Evolutionary conservation across 495 filamentous ascomycete species (phyloP), one percentile per base, ranked within the genome.

Genomic region (Neurospora sp.): DNA sequence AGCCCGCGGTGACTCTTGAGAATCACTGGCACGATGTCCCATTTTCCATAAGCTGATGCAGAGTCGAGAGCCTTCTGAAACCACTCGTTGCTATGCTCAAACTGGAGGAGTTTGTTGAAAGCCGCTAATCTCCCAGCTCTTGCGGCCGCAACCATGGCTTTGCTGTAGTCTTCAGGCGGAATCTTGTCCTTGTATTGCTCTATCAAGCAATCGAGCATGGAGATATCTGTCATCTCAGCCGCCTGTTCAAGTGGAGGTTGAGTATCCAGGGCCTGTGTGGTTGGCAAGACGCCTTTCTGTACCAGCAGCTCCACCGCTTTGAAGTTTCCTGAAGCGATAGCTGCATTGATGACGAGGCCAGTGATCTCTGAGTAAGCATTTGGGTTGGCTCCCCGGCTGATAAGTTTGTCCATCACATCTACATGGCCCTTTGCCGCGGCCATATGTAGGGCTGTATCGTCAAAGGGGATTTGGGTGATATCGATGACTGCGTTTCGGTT

Each of bases 371-470:
- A 66, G 39, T 73, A 74, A 3, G 81, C 81, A 62, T 83, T 79
- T 38, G 79, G 70, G 59, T 82, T 72, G 1, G 81, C 81, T 40
- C 76, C 77, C 54, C 77, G 73, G 16, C 75, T 70, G 3, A 82
- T 70, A 1, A 83, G 71, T 73, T 79, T 80, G 46, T 78, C 76
- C 79, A 82, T 81, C 6, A 81, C 81, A 69, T 78, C 75, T 12
- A 78, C 71, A n/a, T 78, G 77, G 23, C 81, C 81, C 1, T 74
- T 75, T 10, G 71, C 74, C n/a, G 81, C 78, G 66, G 82, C 82
- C 80, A 83, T 82, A 39, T 79, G 77, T 40, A 83, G 71, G 12
- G 82, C 78, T 20, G 81, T 83, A 41, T 76, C 72, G 14, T 78
- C 75, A 9, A 72, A 62, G 46, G 73, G 73, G 11, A 81, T 77